Evolutionary conservation across 148 eudicot genomes (phyloP).

Genomic region (Cornus suecica): DNA sequence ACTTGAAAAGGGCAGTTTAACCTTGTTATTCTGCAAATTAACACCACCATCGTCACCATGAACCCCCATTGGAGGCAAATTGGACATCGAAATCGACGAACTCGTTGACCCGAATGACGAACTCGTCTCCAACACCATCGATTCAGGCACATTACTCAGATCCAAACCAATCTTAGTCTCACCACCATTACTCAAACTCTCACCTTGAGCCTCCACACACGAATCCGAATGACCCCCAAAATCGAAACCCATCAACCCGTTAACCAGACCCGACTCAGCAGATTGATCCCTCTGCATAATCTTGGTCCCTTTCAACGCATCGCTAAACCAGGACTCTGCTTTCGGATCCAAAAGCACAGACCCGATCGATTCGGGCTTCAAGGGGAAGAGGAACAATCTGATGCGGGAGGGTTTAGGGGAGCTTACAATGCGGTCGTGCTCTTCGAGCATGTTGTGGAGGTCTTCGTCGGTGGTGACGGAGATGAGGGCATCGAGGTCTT

Average conservation of each 20-base stretch:
- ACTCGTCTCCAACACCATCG: constrained; percentile 57
- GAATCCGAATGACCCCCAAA: constrained; percentile 14
- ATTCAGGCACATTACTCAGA: constrained; percentile 35
- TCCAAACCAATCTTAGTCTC: constrained; percentile 19
- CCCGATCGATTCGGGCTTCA: constrained; percentile 29
- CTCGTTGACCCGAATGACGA: constrained; percentile 71
- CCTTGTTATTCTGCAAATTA: constrained; percentile 36
- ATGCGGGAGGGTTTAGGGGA: constrained; percentile 46
- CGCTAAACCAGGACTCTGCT: constrained; percentile 63
- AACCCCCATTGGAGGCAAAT: constrained; percentile 48
- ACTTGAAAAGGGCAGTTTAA: constrained; percentile 38
- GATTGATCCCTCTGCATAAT: constrained; percentile 38
- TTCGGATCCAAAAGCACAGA: constrained; percentile 40
- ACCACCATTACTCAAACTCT: constrained; percentile 27
- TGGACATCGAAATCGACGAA: constrained; percentile 58
- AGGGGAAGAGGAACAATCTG: constrained; percentile 63
- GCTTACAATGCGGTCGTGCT: constrained; percentile 44
- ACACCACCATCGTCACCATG: constrained; percentile 41
- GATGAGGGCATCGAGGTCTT: constrained; percentile 78
- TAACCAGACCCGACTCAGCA: constrained; percentile 28
- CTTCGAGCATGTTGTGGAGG: constrained; percentile 75
- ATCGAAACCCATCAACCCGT: constrained; percentile 25
- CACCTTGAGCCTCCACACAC: constrained; percentile 17
- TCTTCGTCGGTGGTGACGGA: constrained; percentile 80
- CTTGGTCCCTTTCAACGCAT: constrained; percentile 47